phyloP scores from a whole-genome alignment of 2,329 filamentous ascomycete genomes.

The Ophiostoma quercus region DNA sequence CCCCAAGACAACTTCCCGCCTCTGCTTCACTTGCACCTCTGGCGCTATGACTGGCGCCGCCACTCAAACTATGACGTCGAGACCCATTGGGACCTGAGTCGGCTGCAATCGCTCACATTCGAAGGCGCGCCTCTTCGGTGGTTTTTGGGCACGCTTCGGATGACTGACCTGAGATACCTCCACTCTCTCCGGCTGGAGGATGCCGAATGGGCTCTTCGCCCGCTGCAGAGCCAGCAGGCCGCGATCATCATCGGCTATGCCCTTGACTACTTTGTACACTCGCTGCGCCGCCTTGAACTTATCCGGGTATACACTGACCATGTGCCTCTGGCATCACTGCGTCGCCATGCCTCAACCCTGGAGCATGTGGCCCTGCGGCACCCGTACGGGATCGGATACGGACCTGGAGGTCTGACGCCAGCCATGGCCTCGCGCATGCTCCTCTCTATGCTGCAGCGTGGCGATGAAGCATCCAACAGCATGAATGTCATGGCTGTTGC shows the following conservation, averaged over 20 bases:
- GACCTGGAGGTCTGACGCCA: conserved; percentile 13
- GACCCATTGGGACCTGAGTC: conserved; percentile 45
- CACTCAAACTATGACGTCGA: conserved; percentile 38
- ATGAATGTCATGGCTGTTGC: conserved; percentile 11
- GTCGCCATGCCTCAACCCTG: conserved; percentile 38
- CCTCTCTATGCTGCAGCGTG: conserved; percentile 10
- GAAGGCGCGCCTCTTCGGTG: conserved; percentile 42
- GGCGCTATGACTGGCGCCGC: conserved; percentile 45
- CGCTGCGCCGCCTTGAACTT: conserved; percentile 38
- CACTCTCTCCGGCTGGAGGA: conserved; percentile 42
- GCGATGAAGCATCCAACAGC: conserved; percentile 5
- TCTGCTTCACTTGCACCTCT: conserved; percentile 39
- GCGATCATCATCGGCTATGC: conserved; percentile 39
- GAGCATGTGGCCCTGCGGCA: conserved; percentile 41
- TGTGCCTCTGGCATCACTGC: conserved; percentile 40
- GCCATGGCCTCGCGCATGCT: conserved; percentile 11
- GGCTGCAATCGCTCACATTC: conserved; percentile 40
- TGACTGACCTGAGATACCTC: conserved; percentile 37
- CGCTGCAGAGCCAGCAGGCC: conserved; percentile 38
- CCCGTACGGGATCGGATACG: conserved; percentile 20
- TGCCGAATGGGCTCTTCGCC: conserved; percentile 35
- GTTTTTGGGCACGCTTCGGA: conserved; percentile 42
- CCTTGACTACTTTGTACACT: conserved; percentile 37
- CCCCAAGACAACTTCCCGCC: conserved; percentile 41
- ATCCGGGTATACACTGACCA: conserved; percentile 38